Base-by-base conservation (phyloP, 805 yeast species). In the Ogataea parapolymorpha region DNA sequence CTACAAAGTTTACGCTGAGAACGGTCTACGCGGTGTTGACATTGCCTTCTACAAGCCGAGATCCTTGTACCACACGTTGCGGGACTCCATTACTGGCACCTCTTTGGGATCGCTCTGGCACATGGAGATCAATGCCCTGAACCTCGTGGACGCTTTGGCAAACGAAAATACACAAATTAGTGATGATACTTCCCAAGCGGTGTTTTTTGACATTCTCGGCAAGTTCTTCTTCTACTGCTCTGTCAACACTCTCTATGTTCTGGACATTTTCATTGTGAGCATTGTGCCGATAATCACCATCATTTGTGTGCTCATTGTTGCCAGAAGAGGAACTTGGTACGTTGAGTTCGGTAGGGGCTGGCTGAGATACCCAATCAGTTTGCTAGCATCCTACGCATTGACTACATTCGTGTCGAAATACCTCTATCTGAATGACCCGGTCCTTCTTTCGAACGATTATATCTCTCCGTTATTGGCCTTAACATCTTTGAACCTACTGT, bases 21-120 rank as follows among this genome's bases (percentile, higher is more conserved):
- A 74, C 36, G 95, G 93, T 0, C 58, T 87, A 37, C 72, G 95
- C 49, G 97, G 97, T 9, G 72, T 89, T 56, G 97, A 90, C 62
- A 76, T 90, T 52, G 96, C 96, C 1, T 90, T 90, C 60, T 88
- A 77, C 59, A 82, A 79, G 54, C 95, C 96, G 17, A 74, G 97
- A 54, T 77, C 85, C 37, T 62, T 85, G 30, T 90, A 90, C 53
- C 97, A 90, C 57, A 90, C 97, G 1, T 63, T 68, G 12, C 70
- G 77, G 33, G 97, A 90, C 61, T 75, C 76, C 35, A 82, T 85
- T 33, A 67, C 71, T 35, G 78, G 80, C 45, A 74, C 86, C 11
- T 67, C 82, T 14, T 76, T 72, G 45, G 81, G 75, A 32, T 82
- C 95, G 0, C 64, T 90, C 33, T 85, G 91, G 82, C 91, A 86